Evolutionary conservation across 257 asterid genomes (phyloP).

Genomic region (Gentiana dahurica): DNA sequence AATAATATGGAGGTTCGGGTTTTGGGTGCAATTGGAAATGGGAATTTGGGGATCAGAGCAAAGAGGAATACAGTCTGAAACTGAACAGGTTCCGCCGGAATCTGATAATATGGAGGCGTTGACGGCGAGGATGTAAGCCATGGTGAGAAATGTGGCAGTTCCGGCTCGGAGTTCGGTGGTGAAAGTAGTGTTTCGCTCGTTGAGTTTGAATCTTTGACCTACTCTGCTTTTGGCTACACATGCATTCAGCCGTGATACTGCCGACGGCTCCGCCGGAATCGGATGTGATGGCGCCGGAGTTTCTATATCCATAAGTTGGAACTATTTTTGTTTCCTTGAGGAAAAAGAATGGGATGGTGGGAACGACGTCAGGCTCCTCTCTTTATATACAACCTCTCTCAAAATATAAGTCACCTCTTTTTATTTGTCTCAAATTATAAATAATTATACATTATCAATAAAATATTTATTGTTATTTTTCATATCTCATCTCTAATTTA

Average conservation of each 20-base stretch:
- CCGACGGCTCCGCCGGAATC: constrained; percentile 18
- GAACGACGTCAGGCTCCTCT: no score
- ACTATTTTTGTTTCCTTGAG: no score
- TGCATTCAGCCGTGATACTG: constrained; percentile 42
- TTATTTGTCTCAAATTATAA: no score
- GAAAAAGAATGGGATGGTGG: no score
- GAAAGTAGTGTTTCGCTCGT: constrained; percentile 68
- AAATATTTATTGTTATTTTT: no score
- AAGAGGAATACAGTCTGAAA: constrained; percentile 72
- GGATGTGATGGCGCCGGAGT: constrained; percentile 20
- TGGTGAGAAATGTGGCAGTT: constrained; percentile 91
- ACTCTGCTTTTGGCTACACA: constrained; percentile 38
- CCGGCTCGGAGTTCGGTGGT: constrained; percentile 99
- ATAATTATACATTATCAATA: no score
- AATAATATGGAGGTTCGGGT: constrained; percentile 35
- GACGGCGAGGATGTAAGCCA: constrained; percentile 98
- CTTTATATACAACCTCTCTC: no score
- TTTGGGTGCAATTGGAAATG: constrained; percentile 28
- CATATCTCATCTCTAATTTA: no score
- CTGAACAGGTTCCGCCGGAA: constrained; percentile 91
- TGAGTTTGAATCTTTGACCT: constrained; percentile 65
- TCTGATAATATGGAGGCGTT: constrained; percentile 87
- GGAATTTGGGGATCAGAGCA: constrained; percentile 53
- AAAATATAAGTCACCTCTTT: no score
- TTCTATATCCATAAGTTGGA: constrained; percentile 42